phyloP scores from a whole-genome alignment of 129 eudicot genomes.

The Flaveria linearis region DNA sequence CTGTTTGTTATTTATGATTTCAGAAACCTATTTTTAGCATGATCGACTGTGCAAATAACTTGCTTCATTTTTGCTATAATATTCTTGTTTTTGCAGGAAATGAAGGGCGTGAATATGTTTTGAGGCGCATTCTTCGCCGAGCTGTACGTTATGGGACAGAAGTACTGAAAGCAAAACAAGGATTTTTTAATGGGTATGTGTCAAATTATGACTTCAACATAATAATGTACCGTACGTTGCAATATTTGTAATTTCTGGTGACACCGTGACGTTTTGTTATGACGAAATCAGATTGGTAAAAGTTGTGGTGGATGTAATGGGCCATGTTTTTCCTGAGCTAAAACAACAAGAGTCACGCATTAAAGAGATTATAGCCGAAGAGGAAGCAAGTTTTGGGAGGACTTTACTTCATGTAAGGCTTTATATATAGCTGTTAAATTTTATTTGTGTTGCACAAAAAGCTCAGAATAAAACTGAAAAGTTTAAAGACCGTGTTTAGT shows the following conservation, averaged over 20 bases:
- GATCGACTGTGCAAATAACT: not conserved
- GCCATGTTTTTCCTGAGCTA: conserved; percentile 87
- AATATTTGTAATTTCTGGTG: conserved; percentile 1
- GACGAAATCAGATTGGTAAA: conserved; percentile 59
- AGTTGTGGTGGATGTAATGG: conserved; percentile 82
- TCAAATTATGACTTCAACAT: not conserved
- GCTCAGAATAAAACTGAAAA: not conserved
- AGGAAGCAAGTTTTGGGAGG: conserved; percentile 90
- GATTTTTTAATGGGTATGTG: conserved; percentile 82
- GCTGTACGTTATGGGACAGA: conserved; percentile 98
- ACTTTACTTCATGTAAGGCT: conserved; percentile 82
- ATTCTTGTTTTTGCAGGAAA: conserved; percentile 55
- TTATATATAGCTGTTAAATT: not conserved
- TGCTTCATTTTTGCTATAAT: not conserved
- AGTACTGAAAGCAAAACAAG: conserved; percentile 80
- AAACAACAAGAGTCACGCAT: conserved; percentile 61
- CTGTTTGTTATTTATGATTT: not conserved
- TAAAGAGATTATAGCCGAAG: conserved; percentile 73
- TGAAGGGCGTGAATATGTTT: conserved; percentile 97
- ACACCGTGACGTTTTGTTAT: not conserved
- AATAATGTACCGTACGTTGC: conserved; percentile 12
- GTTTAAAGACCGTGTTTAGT: not conserved
- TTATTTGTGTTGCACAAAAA: not conserved
- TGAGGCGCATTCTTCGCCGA: conserved; percentile 93
- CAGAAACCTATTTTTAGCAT: conserved; percentile 2